These are phyloP conservation scores for Licmophora abbreviata DNA, from an alignment of 108 stramenopile species.

Conservation along the genomic window DNA sequence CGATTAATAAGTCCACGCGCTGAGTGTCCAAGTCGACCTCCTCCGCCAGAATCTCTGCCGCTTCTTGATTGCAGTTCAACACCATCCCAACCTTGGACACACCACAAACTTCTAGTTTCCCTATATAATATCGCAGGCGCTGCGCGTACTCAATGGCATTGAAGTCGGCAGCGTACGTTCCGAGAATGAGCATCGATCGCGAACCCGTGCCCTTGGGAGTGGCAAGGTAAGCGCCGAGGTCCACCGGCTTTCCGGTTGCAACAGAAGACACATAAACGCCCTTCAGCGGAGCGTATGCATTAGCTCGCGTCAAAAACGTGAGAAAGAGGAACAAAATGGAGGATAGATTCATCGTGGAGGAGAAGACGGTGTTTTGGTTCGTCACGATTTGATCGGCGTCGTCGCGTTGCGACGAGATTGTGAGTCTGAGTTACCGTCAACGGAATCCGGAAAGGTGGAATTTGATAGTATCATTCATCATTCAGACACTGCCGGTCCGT, in stretches of 20 bases:
- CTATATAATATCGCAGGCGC: slow-evolving; percentile 71
- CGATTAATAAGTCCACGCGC: slow-evolving; percentile 57
- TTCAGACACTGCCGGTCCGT: too few relatives aligned
- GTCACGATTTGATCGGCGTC: too few relatives aligned
- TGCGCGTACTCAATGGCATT: slow-evolving; percentile 90
- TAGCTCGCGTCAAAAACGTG: background rate
- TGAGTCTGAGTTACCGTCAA: too few relatives aligned
- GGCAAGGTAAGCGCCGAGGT: slow-evolving; percentile 16
- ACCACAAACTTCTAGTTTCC: slow-evolving; percentile 46
- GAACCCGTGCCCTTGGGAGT: background rate
- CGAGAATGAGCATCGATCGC: slow-evolving; percentile 36
- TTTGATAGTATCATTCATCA: too few relatives aligned
- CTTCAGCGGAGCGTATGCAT: slow-evolving; percentile 11
- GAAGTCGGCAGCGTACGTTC: slow-evolving; percentile 85
- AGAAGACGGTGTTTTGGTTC: too few relatives aligned
- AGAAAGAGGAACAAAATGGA: background rate
- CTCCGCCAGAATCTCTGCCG: slow-evolving; percentile 44
- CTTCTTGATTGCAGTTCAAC: slow-evolving; percentile 60
- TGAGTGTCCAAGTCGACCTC: slow-evolving; percentile 49
- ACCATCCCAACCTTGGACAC: slow-evolving; percentile 63
- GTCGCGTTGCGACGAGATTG: too few relatives aligned
- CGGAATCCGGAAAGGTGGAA: too few relatives aligned
- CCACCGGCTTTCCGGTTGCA: slow-evolving; percentile 5
- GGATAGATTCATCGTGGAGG: background rate
- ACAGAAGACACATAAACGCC: slow-evolving; percentile 8